A percentile compares a stretch with the other conserved stretches of the same genome.
Conservation (phyloP, 2,329 filamentous ascomycete species). For the Diplodia mutila region DNA sequence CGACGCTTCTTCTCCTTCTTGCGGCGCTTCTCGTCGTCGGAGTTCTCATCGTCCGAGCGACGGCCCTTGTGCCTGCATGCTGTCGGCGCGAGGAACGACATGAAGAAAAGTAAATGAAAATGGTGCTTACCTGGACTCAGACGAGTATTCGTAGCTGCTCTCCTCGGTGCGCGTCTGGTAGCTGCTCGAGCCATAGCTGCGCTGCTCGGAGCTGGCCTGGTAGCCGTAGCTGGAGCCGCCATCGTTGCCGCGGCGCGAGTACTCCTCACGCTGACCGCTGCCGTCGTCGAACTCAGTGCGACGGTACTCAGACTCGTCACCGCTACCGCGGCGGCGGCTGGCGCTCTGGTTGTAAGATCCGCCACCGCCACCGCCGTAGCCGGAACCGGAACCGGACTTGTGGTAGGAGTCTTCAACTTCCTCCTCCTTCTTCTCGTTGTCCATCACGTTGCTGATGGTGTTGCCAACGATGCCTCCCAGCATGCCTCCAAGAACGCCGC, state of each 20-base stretch:
- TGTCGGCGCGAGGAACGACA: neutral
- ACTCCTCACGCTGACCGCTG: constrained; percentile 59
- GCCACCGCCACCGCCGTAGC: constrained; percentile 48
- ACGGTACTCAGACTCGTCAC: constrained; percentile 63
- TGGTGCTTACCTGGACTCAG: constrained; percentile 45
- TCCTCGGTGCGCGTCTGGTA: constrained; percentile 64
- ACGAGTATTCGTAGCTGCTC: constrained; percentile 45
- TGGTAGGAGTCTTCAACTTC: constrained; percentile 51
- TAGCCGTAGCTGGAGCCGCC: constrained; percentile 58
- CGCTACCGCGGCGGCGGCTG: constrained; percentile 47
- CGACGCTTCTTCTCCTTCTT: constrained; percentile 43
- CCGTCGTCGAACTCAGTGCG: constrained; percentile 63
- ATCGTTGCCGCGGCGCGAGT: constrained; percentile 63
- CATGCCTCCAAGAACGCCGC: constrained; percentile 69
- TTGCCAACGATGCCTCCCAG: constrained; percentile 68
- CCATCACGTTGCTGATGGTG: constrained; percentile 64
- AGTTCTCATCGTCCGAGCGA: constrained; percentile 36
- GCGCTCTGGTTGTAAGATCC: constrained; percentile 63
- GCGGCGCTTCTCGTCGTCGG: constrained; percentile 34
- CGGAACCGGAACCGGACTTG: constrained; percentile 58
- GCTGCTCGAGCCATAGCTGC: constrained; percentile 51
- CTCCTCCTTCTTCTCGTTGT: constrained; percentile 53
- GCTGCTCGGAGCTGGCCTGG: constrained; percentile 61
- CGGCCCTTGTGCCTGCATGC: constrained; percentile 39
- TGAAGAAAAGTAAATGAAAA: neutral